Evolutionary conservation across 306 rosid species (phyloP).

Genomic region (Prunus fruticosa): DNA sequence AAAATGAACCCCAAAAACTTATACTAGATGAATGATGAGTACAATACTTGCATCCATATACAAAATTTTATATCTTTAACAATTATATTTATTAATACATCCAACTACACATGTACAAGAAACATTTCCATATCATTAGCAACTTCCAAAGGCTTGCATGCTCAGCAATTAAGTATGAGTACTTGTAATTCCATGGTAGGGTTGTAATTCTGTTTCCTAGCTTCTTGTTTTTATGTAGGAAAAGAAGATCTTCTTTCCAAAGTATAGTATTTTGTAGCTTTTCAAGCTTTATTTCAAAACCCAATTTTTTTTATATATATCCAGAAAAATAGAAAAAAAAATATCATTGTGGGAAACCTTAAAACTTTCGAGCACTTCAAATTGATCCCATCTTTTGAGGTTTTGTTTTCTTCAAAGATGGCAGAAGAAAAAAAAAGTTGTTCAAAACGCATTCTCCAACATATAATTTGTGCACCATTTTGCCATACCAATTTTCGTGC

Average conservation of each 20-base stretch:
- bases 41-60: background rate
- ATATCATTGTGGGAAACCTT: background rate
- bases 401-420: background rate
- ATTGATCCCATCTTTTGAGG: background rate
- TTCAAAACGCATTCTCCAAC: conserved; percentile 2
- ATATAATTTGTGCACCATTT: background rate
- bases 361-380: background rate
- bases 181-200: background rate
- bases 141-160: background rate
- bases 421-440: background rate
- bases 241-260: background rate
- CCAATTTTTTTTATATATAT: too few relatives aligned
- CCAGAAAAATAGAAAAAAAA: too few relatives aligned
- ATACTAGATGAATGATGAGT: too few relatives aligned
- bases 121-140: background rate
- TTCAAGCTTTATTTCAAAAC: background rate
- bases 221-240: background rate
- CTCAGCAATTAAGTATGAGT: background rate
- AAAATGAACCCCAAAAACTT: too few relatives aligned
- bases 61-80: background rate
- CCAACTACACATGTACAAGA: background rate
- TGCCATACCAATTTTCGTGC: background rate
- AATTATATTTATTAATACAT: background rate
- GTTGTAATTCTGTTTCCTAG: background rate
- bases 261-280: background rate